These are phyloP conservation scores for Globisporangium echinulatum DNA, from an alignment of 352 stramenopile genomes.

Conservation along the genomic window DNA sequence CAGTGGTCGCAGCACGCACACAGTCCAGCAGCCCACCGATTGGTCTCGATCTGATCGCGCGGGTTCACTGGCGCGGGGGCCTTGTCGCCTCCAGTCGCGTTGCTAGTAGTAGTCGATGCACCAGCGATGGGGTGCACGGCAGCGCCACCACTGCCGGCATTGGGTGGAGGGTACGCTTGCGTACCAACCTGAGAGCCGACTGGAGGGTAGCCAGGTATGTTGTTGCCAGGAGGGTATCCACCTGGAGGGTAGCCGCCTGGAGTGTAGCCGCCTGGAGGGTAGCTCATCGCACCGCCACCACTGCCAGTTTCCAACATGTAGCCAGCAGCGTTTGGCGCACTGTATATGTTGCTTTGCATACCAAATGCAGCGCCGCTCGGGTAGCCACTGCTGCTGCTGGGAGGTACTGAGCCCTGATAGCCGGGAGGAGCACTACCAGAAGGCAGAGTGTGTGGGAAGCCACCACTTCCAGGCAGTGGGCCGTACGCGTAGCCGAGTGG, in stretches of 20 bases:
- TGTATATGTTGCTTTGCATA: neutral
- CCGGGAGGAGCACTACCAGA: too few species aligned
- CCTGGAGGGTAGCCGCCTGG: neutral
- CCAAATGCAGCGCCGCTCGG: neutral
- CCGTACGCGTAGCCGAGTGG: too few species aligned
- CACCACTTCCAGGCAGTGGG: too few species aligned
- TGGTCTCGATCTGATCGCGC: constrained; percentile 3
- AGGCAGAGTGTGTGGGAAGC: too few species aligned
- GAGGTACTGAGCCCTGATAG: too few species aligned
- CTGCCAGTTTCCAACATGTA: too few species aligned
- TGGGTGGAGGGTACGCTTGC: neutral
- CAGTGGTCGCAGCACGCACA: constrained; percentile 20
- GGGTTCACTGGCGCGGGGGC: neutral
- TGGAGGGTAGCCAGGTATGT: neutral
- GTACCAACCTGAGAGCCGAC: neutral
- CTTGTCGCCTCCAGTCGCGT: too few species aligned
- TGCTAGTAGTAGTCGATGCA: neutral
- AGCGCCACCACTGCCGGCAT: neutral
- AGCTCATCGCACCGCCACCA: too few species aligned
- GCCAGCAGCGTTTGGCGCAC: too few species aligned
- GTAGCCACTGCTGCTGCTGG: too few species aligned
- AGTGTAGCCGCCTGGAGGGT: neutral
- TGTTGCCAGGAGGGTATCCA: neutral
- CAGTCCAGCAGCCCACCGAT: constrained; percentile 11
- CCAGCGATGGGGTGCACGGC: neutral